Evolutionary conservation across 169 alveolate genomes (phyloP), one percentile per base, ranked within the genome.

Genomic region (Toxoplasma gondii): DNA sequence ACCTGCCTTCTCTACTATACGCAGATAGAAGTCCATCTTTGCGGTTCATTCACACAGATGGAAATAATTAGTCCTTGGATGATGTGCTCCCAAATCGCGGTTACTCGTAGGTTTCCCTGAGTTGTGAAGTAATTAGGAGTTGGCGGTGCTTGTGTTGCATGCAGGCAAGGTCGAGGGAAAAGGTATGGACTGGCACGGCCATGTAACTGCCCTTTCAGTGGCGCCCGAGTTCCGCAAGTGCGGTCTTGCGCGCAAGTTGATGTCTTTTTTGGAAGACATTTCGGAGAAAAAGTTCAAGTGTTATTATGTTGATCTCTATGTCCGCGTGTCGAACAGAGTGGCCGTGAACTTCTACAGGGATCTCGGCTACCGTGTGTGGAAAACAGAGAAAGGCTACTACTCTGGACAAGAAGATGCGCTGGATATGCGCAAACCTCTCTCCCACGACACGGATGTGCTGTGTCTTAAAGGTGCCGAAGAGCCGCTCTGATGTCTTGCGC

Each of bases 141-240:
- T 4, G 12, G 58, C 12, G 22, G 58, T 49, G 86, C 19, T 78
- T 17, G 49, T n/a, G 86, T 31, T 27, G 45, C 22, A 10, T 87
- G 10, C 95, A 93, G 95, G 93, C 49, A 96, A 96, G 22, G 99
- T 98, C 22, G 99, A 98, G 93, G 99, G 99, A 69, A 96, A 93
- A 27, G 98, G 97, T 43, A 95, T 94, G 53, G 97, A 97, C 94
- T 99, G 99, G 99, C 99, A 98, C 95, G 99, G 99, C 24, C 99
- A 98, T 96, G 99, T 98, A 67, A 97, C 99, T 84, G 99, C 99
- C 22, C 98, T 99, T 36, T 98, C 99, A 43, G 99, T 99, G 1
- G 99, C 99, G 24, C 99, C 99, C 0, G 98, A 98, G 91, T 98
- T 96, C 88, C 96, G 99, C 94, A 96, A 97, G 91, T 96, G 97